These are phyloP conservation scores for Dissophora ornata DNA, from an alignment of 192 early-diverging fungal genomes.

Conservation along the genomic window DNA sequence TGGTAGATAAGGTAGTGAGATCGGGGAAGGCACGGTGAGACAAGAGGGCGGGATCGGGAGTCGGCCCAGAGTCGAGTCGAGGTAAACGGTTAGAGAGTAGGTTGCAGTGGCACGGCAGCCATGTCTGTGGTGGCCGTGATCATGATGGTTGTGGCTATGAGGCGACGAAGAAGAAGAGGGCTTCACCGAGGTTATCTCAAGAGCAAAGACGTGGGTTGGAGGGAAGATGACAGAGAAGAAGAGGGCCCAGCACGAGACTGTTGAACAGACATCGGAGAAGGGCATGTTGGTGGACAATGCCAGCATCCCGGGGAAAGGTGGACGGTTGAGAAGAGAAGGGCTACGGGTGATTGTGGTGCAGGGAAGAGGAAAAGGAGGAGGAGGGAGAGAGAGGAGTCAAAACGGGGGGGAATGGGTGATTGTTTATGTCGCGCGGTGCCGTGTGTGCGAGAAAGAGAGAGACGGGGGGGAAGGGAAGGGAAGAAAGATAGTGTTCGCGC, in stretches of 20 bases:
- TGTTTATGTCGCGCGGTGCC: too few relatives aligned
- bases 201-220: conserved; percentile 13
- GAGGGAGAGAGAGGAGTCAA: too few relatives aligned
- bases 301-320: conserved; percentile 8
- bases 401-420: too few relatives aligned
- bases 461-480: too few relatives aligned
- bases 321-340: too few relatives aligned
- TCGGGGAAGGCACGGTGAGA: not conserved
- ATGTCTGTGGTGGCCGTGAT: not conserved
- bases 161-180: not conserved
- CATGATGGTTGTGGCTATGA: not conserved
- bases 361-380: too few relatives aligned
- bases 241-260: conserved; percentile 50
- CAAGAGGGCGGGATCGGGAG: not conserved
- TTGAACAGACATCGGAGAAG: conserved; percentile 51
- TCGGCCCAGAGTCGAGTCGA: conserved; percentile 11
- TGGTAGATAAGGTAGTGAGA: too few relatives aligned
- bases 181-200: not conserved
- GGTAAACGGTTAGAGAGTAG: conserved; percentile 25
- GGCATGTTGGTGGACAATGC: conserved; percentile 22
- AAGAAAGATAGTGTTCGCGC: too few relatives aligned
- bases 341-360: too few relatives aligned
- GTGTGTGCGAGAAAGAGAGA: too few relatives aligned
- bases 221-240: conserved; percentile 47
- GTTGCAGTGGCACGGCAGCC: not conserved